Conservation (phyloP, 352 stramenopile genomes). For the Phytophthora pistaciae region DNA sequence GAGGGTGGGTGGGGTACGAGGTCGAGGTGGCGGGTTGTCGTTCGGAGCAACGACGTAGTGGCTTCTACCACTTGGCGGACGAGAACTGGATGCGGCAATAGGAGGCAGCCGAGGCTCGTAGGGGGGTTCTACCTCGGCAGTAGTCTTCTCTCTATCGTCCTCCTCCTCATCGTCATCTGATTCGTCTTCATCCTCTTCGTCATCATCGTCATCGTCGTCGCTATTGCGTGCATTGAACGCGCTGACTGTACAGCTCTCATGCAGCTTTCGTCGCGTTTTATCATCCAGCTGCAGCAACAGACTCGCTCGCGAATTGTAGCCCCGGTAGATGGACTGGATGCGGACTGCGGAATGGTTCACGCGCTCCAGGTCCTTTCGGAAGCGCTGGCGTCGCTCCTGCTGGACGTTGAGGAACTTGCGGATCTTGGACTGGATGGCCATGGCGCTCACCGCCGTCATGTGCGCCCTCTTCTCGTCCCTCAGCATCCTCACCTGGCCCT, state of each 20-base stretch:
- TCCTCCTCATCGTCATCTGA: constrained; percentile 3
- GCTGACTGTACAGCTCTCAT: constrained; percentile 6
- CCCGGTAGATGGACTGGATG: constrained; percentile 76
- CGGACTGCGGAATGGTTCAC: constrained; percentile 70
- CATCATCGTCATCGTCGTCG: constrained; percentile 19
- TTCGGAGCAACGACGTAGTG: neutral
- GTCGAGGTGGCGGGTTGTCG: neutral
- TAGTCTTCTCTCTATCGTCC: neutral
- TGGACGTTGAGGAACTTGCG: constrained; percentile 62
- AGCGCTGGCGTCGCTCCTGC: constrained; percentile 49
- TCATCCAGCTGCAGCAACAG: constrained; percentile 52
- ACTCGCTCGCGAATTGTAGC: constrained; percentile 65
- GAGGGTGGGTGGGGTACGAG: constrained; percentile 4
- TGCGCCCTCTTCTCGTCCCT: constrained; percentile 62
- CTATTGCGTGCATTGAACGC: constrained; percentile 24
- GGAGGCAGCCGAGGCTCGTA: constrained; percentile 21
- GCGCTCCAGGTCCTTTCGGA: constrained; percentile 61
- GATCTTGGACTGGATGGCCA: constrained; percentile 78
- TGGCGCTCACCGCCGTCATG: constrained; percentile 61
- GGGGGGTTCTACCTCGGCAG: neutral
- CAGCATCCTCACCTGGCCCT: constrained; percentile 33
- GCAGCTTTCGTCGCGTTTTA: constrained; percentile 24
- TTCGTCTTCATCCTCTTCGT: constrained; percentile 10
- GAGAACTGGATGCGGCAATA: constrained; percentile 13
- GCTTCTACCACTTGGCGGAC: constrained; percentile 25